phyloP scores from a whole-genome alignment of 2,329 filamentous ascomycete species.

The Akanthomyces dipterigenus region DNA sequence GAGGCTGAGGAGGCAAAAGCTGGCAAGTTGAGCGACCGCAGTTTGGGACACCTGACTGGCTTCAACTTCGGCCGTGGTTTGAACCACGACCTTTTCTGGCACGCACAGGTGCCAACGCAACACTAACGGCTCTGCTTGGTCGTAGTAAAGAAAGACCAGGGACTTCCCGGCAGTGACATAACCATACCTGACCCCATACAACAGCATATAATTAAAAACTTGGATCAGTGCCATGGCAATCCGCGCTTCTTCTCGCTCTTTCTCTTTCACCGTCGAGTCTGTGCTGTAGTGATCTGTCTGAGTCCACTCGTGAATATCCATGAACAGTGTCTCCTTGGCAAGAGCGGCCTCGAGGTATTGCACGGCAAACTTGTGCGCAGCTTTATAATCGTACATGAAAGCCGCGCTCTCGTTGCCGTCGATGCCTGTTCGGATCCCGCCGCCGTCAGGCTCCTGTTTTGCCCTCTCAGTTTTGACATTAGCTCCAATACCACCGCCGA shows the following conservation, averaged over 20 bases:
- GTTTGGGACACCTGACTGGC: conserved; percentile 3
- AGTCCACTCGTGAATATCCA: not conserved
- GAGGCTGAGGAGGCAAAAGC: conserved; percentile 8
- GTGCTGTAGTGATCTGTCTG: not conserved
- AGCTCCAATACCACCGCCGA: not conserved
- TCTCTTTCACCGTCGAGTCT: not conserved
- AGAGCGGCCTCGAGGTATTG: not conserved
- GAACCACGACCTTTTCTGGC: not conserved
- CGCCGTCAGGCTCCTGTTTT: not conserved
- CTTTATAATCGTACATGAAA: conserved; percentile 6
- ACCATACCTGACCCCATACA: not conserved
- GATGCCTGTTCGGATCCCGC: not conserved
- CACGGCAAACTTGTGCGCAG: conserved; percentile 1
- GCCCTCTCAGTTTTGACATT: not conserved
- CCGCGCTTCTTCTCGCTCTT: not conserved
- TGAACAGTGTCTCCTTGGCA: not conserved
- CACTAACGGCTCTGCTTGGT: not conserved
- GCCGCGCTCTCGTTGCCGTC: not conserved
- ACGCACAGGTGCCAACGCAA: not conserved
- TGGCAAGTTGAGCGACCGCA: no score
- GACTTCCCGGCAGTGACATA: not conserved
- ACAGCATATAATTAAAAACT: not conserved
- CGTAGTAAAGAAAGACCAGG: not conserved
- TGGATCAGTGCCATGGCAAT: no score
- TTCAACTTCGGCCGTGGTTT: not conserved